Evolutionary conservation across 179 eudicot species (phyloP).

Genomic region (Beta lomatogona): DNA sequence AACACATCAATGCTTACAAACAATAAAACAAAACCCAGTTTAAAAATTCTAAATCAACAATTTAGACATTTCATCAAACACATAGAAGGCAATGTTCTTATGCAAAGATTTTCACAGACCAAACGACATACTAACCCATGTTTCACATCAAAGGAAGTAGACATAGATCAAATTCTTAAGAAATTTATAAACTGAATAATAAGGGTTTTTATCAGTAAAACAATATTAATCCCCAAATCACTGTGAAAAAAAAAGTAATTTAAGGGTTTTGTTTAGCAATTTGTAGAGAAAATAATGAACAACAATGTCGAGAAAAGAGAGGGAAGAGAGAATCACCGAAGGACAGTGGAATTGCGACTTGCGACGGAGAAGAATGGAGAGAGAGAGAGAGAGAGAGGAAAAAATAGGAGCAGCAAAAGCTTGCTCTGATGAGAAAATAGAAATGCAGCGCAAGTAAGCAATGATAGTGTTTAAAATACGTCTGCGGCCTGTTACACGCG

Average conservation of each 20-base stretch:
- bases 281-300: neutral
- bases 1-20: neutral
- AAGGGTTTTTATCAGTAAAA: neutral
- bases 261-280: neutral
- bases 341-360: neutral
- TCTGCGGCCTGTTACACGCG: no score
- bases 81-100: neutral
- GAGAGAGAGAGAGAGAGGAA: neutral
- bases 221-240: neutral
- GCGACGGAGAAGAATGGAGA: neutral
- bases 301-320: neutral
- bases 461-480: no score
- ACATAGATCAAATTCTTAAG: neutral
- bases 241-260: neutral
- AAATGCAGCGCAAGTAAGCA: no score
- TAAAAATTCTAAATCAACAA: neutral
- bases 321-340: neutral
- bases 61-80: neutral
- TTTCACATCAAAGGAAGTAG: neutral
- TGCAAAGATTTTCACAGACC: neutral
- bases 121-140: neutral
- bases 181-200: neutral
- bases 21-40: neutral
- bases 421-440: no score
- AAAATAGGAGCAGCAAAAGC: no score